Percentiles rank a stretch among this genome's conserved stretches.
Conservation (phyloP, 1,139 yeast genomes). For the Sugiyamaella paludigena region DNA sequence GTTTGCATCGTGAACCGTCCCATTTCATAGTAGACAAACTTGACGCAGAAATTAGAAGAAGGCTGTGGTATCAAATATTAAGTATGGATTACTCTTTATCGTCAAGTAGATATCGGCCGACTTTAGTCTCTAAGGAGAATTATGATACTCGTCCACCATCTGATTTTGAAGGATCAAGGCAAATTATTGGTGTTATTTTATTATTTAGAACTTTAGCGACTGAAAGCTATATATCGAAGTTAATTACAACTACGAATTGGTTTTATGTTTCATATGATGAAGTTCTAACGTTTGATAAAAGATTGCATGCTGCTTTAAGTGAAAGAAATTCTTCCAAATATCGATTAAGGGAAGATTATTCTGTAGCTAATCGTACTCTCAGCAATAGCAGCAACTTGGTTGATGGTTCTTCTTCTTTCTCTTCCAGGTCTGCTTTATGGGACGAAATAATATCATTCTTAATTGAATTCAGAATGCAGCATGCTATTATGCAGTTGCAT, state of each 20-base stretch:
- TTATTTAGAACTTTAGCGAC: background rate
- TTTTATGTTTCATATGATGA: background rate
- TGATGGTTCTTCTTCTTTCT: background rate
- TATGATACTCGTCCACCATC: background rate
- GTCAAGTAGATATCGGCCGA: background rate
- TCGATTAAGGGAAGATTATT: conserved; percentile 2
- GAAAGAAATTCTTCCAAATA: background rate
- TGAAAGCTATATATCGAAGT: conserved; percentile 1
- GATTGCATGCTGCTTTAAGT: conserved; percentile 1
- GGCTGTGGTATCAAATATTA: conserved; percentile 1
- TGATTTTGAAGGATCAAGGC: background rate
- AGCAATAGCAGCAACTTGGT: too few relatives aligned
- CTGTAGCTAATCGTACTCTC: background rate
- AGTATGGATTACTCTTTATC: background rate
- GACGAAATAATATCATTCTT: conserved; percentile 2
- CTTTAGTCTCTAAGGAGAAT: background rate
- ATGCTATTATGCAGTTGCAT: background rate
- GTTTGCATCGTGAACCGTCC: conserved; percentile 2
- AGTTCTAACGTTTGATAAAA: conserved; percentile 2
- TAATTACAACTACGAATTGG: background rate
- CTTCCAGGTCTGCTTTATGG: background rate
- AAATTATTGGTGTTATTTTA: background rate
- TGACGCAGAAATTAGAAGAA: background rate
- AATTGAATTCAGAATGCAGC: background rate
- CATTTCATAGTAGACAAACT: background rate